Evolutionary conservation across 2,329 filamentous ascomycete genomes (phyloP).

Genomic region (Scopulariopsis brevicaulis): DNA sequence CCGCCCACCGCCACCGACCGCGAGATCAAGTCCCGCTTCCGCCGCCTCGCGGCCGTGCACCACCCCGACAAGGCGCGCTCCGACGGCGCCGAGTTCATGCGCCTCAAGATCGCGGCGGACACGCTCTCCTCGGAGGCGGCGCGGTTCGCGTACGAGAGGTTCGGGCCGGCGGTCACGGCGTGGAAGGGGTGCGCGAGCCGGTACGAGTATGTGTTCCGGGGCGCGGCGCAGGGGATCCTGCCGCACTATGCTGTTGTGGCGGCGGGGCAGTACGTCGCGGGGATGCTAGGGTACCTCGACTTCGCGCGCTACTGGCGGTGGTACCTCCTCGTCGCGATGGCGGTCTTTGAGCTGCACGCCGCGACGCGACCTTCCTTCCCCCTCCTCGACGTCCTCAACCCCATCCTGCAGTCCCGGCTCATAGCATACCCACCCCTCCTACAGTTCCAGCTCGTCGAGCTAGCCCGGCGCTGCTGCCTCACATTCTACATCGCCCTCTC

Average conservation of each 20-base stretch:
- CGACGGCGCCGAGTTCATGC: slow-evolving; percentile 50
- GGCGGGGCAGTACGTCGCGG: slow-evolving; percentile 46
- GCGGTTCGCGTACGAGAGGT: slow-evolving; percentile 82
- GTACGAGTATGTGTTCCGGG: slow-evolving; percentile 60
- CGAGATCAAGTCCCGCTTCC: slow-evolving; percentile 74
- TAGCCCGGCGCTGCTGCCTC: slow-evolving; percentile 65
- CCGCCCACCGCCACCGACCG: slow-evolving; percentile 57
- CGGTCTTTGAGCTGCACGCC: slow-evolving; percentile 44
- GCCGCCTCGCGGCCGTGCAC: slow-evolving; percentile 56
- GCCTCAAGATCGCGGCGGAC: slow-evolving; percentile 74
- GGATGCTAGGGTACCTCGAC: slow-evolving; percentile 55
- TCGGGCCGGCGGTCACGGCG: slow-evolving; percentile 59
- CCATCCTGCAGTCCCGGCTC: slow-evolving; percentile 20
- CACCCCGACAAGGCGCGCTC: slow-evolving; percentile 74
- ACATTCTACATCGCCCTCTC: slow-evolving; percentile 75
- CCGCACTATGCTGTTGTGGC: slow-evolving; percentile 51
- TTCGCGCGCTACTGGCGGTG: slow-evolving; percentile 57
- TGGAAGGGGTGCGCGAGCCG: slow-evolving; percentile 59
- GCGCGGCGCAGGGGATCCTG: slow-evolving; percentile 43
- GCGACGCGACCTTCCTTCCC: slow-evolving; percentile 44
- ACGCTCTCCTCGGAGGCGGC: slow-evolving; percentile 65
- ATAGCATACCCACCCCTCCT: slow-evolving; percentile 51
- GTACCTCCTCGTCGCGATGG: slow-evolving; percentile 41
- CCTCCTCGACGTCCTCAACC: slow-evolving; percentile 29
- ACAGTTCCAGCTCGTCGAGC: slow-evolving; percentile 71